Percentiles rank a stretch among this genome's conserved stretches.
Evolutionary conservation across 2,329 filamentous ascomycete species (phyloP).

Genomic region (Zymoseptoria ardabiliae): DNA sequence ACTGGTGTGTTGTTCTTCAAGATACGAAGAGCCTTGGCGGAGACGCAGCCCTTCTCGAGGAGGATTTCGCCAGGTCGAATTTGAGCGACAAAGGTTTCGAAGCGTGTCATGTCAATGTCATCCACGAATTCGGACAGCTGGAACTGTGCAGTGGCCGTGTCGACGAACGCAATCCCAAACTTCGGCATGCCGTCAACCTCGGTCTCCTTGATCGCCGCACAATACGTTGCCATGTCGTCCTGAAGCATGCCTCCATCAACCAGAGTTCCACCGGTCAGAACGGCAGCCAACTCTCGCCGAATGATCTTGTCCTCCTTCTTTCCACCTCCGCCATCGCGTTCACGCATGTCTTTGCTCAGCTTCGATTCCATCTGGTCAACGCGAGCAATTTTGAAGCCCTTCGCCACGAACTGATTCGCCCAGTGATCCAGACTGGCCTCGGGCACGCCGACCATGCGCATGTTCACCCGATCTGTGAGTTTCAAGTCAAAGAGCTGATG

Average conservation of each 20-base stretch:
- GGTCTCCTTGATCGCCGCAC: constrained; percentile 76
- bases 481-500: constrained; percentile 97
- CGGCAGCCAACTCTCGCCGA: constrained; percentile 78
- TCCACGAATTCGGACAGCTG: constrained; percentile 87
- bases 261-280: constrained; percentile 84
- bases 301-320: constrained; percentile 91
- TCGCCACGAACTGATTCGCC: constrained; percentile 97
- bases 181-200: constrained; percentile 65
- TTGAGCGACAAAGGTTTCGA: constrained; percentile 94
- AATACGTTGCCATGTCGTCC: constrained; percentile 95
- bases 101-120: constrained; percentile 88
- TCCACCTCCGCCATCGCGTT: constrained; percentile 57
- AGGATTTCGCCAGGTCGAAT: constrained; percentile 81
- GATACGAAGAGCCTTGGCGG: constrained; percentile 82
- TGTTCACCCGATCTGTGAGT: constrained; percentile 95
- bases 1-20: constrained; percentile 92
- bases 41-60: constrained; percentile 73
- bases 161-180: constrained; percentile 90
- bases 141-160: constrained; percentile 93
- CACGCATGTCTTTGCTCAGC: constrained; percentile 96
- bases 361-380: constrained; percentile 97
- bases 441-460: constrained; percentile 98
- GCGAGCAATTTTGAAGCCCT: constrained; percentile 92
- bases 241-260: constrained; percentile 96
- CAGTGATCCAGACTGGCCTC: constrained; percentile 93